Base-by-base conservation (phyloP, 2,329 filamentous ascomycete genomes). In the Penicillium sp. region DNA sequence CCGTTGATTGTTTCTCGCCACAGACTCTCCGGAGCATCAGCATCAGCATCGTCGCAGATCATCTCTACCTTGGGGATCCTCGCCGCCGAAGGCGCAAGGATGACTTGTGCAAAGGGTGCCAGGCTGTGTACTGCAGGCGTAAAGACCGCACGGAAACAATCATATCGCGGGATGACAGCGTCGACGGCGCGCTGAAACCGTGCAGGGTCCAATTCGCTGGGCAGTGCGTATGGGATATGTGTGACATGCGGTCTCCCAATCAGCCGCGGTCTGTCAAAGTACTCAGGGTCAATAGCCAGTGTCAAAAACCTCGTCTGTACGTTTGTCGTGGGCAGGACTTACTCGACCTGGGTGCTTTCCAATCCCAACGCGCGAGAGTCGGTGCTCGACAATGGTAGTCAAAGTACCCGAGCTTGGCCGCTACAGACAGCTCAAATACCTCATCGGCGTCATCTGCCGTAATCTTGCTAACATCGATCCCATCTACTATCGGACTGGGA, bases 61-160 rank as follows among this genome's bases (percentile, higher is more conserved):
- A 52, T 52, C 42, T 52, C 49, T 14, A 52, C 49, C n/a, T 18
- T 43, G 18, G 49, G 49, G 43, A 52, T 52, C 49, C 16, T 52
- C 18, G n/a, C 26, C 30, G 24, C 33, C 49, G 14, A 52, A 30
- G 23, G 38, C 33, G 38, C 43, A 52, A 38, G 33, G 33, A 38
- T 38, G 16, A 38, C 33, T 14, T 38, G 33, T 38, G 33, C 35
- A 52, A 8, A 12, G 24, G 49, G 49, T 43, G 49, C 12, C 38
- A n/a, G 38, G 38, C 49, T 23, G 14, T 52, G n/a, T 21, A 52
- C 33, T 38, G 33, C 33, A 38, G 33, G 33, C 33, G 33, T 38
- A 21, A 52, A 52, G 23, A 52, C 24, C 14, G 49, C n/a, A 28
- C 49, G 49, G 24, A 52, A 52, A 23, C 49, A 52, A 24, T 52